Percentiles rank a stretch among this genome's conserved stretches.
phyloP scores from a whole-genome alignment of 805 yeast species.

The Hanseniaspora meyeri region DNA sequence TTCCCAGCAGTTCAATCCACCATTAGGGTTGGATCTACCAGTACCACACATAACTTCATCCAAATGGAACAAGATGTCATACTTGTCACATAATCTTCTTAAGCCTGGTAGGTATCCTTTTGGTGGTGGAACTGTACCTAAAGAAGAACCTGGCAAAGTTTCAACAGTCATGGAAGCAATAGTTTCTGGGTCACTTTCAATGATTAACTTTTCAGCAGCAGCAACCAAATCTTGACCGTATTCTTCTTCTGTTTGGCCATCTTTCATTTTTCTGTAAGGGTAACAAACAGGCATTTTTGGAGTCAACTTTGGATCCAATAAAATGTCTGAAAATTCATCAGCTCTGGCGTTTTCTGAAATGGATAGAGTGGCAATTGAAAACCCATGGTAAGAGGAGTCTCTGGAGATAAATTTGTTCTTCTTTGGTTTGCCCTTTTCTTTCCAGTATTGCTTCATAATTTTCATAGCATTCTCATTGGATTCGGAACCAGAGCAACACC shows the following conservation, averaged over 20 bases:
- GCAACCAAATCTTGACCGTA: slow-evolving; percentile 30
- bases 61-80: slow-evolving; percentile 37
- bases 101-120: slow-evolving; percentile 38
- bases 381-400: slow-evolving; percentile 38
- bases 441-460: slow-evolving; percentile 38
- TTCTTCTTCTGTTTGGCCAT: slow-evolving; percentile 31
- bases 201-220: slow-evolving; percentile 33
- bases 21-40: slow-evolving; percentile 35
- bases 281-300: slow-evolving; percentile 26
- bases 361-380: slow-evolving; percentile 35
- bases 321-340: slow-evolving; percentile 25
- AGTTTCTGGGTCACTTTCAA: slow-evolving; percentile 34
- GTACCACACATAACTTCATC: slow-evolving; percentile 51
- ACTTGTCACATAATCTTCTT: slow-evolving; percentile 38
- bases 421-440: slow-evolving; percentile 33
- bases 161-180: slow-evolving; percentile 35
- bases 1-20: slow-evolving; percentile 38
- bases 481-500: slow-evolving; percentile 54
- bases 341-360: slow-evolving; percentile 31
- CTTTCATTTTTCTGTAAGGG: slow-evolving; percentile 26
- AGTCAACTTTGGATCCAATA: slow-evolving; percentile 20
- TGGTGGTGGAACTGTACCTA: slow-evolving; percentile 35
- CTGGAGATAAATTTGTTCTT: slow-evolving; percentile 35
- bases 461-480: slow-evolving; percentile 55
- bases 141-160: slow-evolving; percentile 37